phyloP scores from a whole-genome alignment of 192 early-diverging fungal species.

The Chytriomyces sp. region DNA sequence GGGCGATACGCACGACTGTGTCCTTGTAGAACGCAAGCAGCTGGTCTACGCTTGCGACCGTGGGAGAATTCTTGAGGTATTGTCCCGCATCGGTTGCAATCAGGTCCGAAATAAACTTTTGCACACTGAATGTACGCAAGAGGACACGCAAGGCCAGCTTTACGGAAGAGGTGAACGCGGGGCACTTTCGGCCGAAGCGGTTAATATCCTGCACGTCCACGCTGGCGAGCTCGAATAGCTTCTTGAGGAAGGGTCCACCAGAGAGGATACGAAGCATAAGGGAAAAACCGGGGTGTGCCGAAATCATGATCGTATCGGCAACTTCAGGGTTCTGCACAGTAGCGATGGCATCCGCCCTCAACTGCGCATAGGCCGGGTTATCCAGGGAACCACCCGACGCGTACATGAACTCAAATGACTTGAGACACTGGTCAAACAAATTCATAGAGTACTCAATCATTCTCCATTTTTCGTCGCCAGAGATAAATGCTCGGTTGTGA shows the following conservation, averaged over 20 bases:
- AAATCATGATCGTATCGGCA: constrained; percentile 42
- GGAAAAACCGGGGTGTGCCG: constrained; percentile 85
- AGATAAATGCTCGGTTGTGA: constrained; percentile 64
- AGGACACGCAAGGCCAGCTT: constrained; percentile 41
- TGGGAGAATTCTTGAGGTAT: constrained; percentile 38
- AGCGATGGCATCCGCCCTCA: constrained; percentile 11
- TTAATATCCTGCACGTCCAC: constrained; percentile 67
- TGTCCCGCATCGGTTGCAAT: constrained; percentile 55
- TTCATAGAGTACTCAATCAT: constrained; percentile 72
- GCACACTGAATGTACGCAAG: constrained; percentile 63
- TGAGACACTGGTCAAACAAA: constrained; percentile 78
- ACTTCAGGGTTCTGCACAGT: constrained; percentile 27
- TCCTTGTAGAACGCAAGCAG: constrained; percentile 70
- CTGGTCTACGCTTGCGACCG: constrained; percentile 76
- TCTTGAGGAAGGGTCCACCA: constrained; percentile 67
- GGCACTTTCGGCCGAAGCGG: constrained; percentile 25
- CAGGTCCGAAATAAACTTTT: constrained; percentile 71
- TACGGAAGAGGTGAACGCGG: constrained; percentile 32
- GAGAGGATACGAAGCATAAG: constrained; percentile 76
- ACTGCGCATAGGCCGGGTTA: constrained; percentile 1
- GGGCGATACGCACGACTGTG: constrained; percentile 73
- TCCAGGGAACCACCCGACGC: neutral
- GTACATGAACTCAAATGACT: constrained; percentile 67
- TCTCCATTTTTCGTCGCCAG: constrained; percentile 74
- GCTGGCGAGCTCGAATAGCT: constrained; percentile 70